Base-by-base conservation (phyloP, 805 yeast species). In the Tetrapisispora phaffii region DNA sequence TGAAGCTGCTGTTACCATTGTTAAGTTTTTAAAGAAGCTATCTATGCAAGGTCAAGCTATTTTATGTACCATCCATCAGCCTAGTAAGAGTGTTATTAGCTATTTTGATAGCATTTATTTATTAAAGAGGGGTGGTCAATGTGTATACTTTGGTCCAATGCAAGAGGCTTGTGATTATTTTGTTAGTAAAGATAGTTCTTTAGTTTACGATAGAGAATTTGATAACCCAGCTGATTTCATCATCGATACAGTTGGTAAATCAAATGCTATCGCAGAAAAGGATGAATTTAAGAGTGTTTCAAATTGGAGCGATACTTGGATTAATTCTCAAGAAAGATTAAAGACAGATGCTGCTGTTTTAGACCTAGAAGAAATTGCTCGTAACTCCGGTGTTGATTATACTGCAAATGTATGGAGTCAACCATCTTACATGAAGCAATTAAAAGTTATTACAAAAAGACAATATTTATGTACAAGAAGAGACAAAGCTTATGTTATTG, bases 61-160 rank as follows among this genome's bases (percentile, higher is more conserved):
- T 42, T 77, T 93, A 2, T 83, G 93, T 62, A 87, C 98, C 0
- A 93, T 93, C 52, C 98, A 93, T 66, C 98, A 93, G 61, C 98
- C 98, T 15, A 75, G 98, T 34, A 82, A 82, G 34, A 67, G 74
- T 44, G 68, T 79, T 52, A 70, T 79, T 56, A 73, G 75, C 51
- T 76, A 76, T 52, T 79, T 79, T 49, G 85, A 79, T 54, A 71
- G 80, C 19, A 66, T 79, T 45, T 67, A 77, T 52, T 71, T 82
- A 51, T 66, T 83, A 57, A 78, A 77, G 50, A 74, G 73, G 50
- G 90, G 89, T 54, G 90, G 90, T 48, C 68, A 73, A 58, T 82
- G 88, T 38, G 82, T 46, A 24, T 82, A 82, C 60, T 82, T 81
- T 60, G 90, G 90, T 52, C 85, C 80, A 49, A 77, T 80, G 53